Evolutionary conservation across 2,329 filamentous ascomycete genomes (phyloP), one percentile per base, ranked within the genome.

Genomic region (Xylogone sp.): DNA sequence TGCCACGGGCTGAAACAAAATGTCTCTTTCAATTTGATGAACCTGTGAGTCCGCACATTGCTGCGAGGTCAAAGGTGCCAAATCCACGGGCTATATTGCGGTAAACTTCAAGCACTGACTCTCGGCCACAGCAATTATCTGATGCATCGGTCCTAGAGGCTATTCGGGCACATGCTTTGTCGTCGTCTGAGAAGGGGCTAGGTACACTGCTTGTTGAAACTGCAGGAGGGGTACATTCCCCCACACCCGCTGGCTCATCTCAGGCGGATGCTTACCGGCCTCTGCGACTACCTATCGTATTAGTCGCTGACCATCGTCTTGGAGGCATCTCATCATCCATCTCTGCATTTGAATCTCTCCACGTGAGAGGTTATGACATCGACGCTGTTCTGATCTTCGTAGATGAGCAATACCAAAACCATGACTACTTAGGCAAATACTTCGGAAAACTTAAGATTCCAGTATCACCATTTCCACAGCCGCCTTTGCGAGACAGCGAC

Each of bases 251-350:
- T 31, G 88, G 88, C 9, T 86, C 77, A 1, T 83, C 86, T 0
- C 90, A 95, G 63, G 88, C 85, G 2, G 89, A 95, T 62, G 70
- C 92, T 1, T 94, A 92, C 64, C 75, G 85, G 19, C 83, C 88
- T 0, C 69, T 95, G 1, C 77, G 89, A n/a, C 69, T 88, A 1
- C 89, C 90, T 0, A 79, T 87, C 1, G 69, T 94, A 13, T 78
- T 95, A 0, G 77, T 95, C 0, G 89, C 86, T 6, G 90, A 95
- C 65, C 77, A 83, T 22, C 81, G 82, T 20, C 77, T 94, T 0
- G 90, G 90, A 0, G 90, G 90, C 0, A 94, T 95, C 51, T 88
- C 86, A 0, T 79, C 86, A 5, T 90, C 90, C 0, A 88, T 95
- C 43, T 86, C 87, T 0, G 88, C 90, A 0, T 92, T 83, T 58